A percentile compares a stretch with the other conserved stretches of the same genome.
phyloP scores from a whole-genome alignment of 2,329 filamentous ascomycete genomes.

The Monosporascus sp. region DNA sequence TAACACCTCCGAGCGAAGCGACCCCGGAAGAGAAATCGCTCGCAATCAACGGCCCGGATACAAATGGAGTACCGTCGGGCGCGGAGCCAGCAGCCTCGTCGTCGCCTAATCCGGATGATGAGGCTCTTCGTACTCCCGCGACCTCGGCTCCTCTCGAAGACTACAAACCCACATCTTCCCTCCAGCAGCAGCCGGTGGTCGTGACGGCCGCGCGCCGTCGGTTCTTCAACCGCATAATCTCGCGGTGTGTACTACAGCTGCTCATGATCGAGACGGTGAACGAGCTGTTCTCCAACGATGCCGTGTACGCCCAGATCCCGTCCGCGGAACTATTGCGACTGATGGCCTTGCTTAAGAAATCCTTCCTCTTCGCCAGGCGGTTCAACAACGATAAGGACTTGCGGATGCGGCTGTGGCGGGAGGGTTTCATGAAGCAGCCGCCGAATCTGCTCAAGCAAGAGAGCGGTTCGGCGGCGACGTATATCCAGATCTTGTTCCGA shows the following conservation, averaged over 20 bases:
- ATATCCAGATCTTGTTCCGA: conserved; percentile 89
- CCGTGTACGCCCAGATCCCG: conserved; percentile 89
- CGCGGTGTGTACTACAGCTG: conserved; percentile 91
- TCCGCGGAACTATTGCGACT: conserved; percentile 82
- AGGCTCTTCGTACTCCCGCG: conserved; percentile 12
- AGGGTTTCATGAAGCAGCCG: conserved; percentile 99
- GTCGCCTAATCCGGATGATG: conserved; percentile 13
- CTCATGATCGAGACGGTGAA: conserved; percentile 99
- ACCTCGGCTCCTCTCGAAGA: conserved; percentile 64
- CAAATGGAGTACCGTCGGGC: conserved; percentile 31
- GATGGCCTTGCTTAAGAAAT: conserved; percentile 92
- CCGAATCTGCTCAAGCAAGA: conserved; percentile 98
- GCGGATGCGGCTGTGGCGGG: conserved; percentile 87
- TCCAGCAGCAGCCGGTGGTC: conserved; percentile 83
- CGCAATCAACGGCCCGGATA: conserved; percentile 52
- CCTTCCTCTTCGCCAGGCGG: conserved; percentile 90
- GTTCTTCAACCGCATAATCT: conserved; percentile 99
- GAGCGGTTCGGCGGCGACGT: conserved; percentile 85
- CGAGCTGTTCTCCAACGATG: conserved; percentile 95
- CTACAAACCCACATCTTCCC: conserved; percentile 69
- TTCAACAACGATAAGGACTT: conserved; percentile 98
- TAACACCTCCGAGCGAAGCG: conserved; percentile 35
- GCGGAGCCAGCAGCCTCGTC: conserved; percentile 24
- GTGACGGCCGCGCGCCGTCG: conserved; percentile 88
- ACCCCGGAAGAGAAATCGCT: conserved; percentile 49